These are phyloP conservation scores for Bryoglossum gracile DNA, from an alignment of 495 filamentous ascomycete species.

Conservation along the genomic window DNA sequence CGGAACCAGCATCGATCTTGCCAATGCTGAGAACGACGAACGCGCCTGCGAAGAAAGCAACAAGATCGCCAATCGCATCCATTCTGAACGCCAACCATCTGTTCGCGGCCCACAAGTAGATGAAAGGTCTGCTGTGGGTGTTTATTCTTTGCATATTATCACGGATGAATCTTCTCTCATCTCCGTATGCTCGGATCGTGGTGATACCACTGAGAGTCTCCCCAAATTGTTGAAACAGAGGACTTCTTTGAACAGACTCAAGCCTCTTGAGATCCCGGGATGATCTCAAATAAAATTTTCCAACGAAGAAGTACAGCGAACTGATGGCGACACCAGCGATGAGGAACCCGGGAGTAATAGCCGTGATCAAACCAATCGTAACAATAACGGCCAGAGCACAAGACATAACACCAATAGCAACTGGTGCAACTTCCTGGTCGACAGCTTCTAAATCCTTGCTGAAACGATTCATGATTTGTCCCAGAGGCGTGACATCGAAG, in stretches of 20 bases:
- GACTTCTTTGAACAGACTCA: constrained; percentile 90
- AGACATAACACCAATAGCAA: constrained; percentile 60
- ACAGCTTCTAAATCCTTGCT: constrained; percentile 94
- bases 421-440: constrained; percentile 91
- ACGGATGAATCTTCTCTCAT: constrained; percentile 85
- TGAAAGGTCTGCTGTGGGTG: constrained; percentile 85
- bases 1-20: constrained; percentile 84
- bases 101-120: constrained; percentile 96
- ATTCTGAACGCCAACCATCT: constrained; percentile 93
- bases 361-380: constrained; percentile 84
- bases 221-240: constrained; percentile 96
- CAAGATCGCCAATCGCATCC: constrained; percentile 82
- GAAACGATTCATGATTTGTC: constrained; percentile 97
- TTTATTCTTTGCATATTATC: constrained; percentile 91
- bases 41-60: constrained; percentile 88
- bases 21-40: constrained; percentile 84
- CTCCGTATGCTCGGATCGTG: constrained; percentile 96
- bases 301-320: constrained; percentile 72
- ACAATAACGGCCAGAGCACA: constrained; percentile 62
- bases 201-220: constrained; percentile 93
- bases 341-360: constrained; percentile 88
- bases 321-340: constrained; percentile 83
- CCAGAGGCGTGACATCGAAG: constrained; percentile 94
- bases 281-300: constrained; percentile 80
- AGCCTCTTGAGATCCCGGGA: constrained; percentile 91